Conservation (phyloP, 2,329 filamentous ascomycete species). For the Trichoderma oligosporum region DNA sequence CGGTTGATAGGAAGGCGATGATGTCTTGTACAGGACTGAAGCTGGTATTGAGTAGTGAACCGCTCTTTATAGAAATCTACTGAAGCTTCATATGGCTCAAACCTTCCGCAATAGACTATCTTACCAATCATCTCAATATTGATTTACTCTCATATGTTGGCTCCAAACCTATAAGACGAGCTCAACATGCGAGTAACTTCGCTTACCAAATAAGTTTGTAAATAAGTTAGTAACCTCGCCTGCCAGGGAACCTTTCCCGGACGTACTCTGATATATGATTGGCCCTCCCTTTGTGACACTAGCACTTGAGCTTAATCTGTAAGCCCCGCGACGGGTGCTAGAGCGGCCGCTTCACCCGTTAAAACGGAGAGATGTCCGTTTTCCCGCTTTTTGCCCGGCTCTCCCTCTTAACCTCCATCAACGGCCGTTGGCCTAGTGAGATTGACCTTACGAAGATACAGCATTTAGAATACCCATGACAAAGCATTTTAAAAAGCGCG, state of each 20-base stretch:
- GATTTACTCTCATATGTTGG: background rate
- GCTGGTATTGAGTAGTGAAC: background rate
- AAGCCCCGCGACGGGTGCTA: background rate
- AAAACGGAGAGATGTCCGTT: background rate
- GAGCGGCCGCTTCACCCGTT: background rate
- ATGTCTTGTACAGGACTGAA: background rate
- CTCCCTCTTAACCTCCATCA: background rate
- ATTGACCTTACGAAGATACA: no score
- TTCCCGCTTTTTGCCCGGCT: background rate
- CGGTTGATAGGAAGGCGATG: background rate
- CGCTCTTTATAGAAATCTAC: background rate
- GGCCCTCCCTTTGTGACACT: background rate
- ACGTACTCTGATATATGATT: background rate
- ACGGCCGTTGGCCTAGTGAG: no score
- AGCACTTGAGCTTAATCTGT: background rate
- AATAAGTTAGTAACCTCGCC: background rate
- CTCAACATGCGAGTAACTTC: background rate
- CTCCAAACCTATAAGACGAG: background rate
- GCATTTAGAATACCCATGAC: no score
- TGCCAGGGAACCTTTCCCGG: background rate
- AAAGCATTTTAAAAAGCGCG: no score
- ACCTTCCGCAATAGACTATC: background rate
- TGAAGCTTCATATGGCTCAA: background rate
- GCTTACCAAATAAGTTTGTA: background rate
- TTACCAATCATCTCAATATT: background rate